A percentile compares a stretch with the other conserved stretches of the same genome.
Evolutionary conservation across 208 protist species (phyloP).

Genomic region (Trypanosoma cruzi): DNA sequence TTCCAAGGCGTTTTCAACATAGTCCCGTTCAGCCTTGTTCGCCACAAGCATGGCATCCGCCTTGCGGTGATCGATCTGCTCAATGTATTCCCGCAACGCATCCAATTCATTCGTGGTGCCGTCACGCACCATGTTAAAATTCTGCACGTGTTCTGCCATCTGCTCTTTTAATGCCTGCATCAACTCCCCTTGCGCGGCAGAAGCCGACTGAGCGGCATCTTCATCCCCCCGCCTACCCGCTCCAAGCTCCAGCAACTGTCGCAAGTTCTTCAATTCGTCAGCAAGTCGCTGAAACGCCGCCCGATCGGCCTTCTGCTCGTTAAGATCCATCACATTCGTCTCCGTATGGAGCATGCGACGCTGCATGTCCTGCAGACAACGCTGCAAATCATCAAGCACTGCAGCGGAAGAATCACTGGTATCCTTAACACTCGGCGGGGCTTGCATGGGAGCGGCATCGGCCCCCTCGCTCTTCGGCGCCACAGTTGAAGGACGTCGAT

Average conservation of each 20-base stretch:
- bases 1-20: slow-evolving; percentile 92
- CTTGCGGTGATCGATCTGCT: slow-evolving; percentile 86
- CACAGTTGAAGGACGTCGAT: background rate
- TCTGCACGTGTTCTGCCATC: slow-evolving; percentile 44
- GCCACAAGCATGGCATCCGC: slow-evolving; percentile 86
- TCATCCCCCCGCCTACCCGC: slow-evolving; percentile 22
- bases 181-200: slow-evolving; percentile 36
- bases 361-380: background rate
- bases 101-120: slow-evolving; percentile 46
- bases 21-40: slow-evolving; percentile 92
- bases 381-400: slow-evolving; percentile 10
- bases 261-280: slow-evolving; percentile 64
- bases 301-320: slow-evolving; percentile 74
- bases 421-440: slow-evolving; percentile 7
- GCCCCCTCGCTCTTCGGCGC: too few relatives aligned
- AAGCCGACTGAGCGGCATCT: slow-evolving; percentile 7
- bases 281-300: slow-evolving; percentile 64
- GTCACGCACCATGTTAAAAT: slow-evolving; percentile 25
- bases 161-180: slow-evolving; percentile 73
- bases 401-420: slow-evolving; percentile 12
- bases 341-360: slow-evolving; percentile 12
- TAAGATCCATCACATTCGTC: slow-evolving; percentile 39
- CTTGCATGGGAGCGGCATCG: too few relatives aligned
- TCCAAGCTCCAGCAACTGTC: slow-evolving; percentile 55
- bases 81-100: slow-evolving; percentile 56